phyloP scores from a whole-genome alignment of 192 early-diverging fungal species.

The Coemansia sp. region DNA sequence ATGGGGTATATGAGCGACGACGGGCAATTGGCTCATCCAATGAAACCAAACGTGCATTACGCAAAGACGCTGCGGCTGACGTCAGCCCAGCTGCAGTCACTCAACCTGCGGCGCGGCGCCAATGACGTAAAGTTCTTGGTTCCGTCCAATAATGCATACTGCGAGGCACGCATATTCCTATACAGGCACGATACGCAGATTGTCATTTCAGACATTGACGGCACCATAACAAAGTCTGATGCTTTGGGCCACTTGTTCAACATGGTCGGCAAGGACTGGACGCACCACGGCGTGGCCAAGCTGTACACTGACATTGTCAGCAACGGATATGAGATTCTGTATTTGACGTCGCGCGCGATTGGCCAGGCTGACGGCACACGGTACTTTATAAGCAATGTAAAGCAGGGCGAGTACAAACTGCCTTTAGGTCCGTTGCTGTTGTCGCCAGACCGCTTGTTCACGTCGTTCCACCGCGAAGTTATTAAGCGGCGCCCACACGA shows the following conservation, averaged over 20 bases:
- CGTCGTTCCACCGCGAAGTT: constrained; percentile 91
- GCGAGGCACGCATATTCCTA: constrained; percentile 85
- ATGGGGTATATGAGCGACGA: constrained; percentile 42
- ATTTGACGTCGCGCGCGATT: constrained; percentile 92
- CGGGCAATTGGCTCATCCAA: constrained; percentile 21
- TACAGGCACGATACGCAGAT: constrained; percentile 81
- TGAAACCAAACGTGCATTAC: constrained; percentile 54
- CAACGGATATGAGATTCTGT: constrained; percentile 94
- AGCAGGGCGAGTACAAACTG: constrained; percentile 82
- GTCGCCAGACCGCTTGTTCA: constrained; percentile 91
- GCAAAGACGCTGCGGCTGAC: constrained; percentile 91
- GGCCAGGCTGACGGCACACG: constrained; percentile 91
- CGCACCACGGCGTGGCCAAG: constrained; percentile 93
- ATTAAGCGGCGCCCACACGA: constrained; percentile 92
- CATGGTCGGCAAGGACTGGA: constrained; percentile 98
- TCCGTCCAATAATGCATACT: constrained; percentile 68
- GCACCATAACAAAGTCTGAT: constrained; percentile 98
- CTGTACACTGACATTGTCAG: constrained; percentile 91
- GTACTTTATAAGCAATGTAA: constrained; percentile 86
- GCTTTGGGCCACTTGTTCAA: constrained; percentile 94
- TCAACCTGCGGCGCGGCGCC: constrained; percentile 79
- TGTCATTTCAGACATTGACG: constrained; percentile 98
- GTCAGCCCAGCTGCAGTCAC: constrained; percentile 81
- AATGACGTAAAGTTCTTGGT: constrained; percentile 93
- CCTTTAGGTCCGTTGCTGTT: constrained; percentile 95